Evolutionary conservation across 768 basidiomycete genomes (phyloP).

Genomic region (Boletellus ananas): DNA sequence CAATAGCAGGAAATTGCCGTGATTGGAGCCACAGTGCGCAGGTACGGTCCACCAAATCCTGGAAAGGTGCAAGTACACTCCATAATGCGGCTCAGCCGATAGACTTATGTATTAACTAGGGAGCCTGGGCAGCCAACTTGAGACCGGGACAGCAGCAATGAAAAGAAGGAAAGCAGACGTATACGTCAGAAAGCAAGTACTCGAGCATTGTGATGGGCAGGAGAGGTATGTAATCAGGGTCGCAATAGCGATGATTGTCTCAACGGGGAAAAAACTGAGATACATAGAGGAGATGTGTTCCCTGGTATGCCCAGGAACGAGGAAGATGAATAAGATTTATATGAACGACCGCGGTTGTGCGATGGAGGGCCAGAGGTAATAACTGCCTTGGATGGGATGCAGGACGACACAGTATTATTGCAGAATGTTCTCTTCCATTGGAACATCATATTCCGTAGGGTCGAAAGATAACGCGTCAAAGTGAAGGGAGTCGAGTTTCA

Average conservation of each 20-base stretch:
- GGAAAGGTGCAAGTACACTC: conserved; percentile 1
- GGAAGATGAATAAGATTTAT: conserved; percentile 7
- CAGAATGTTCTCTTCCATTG: conserved; percentile 15
- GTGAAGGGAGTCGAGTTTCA: conserved; percentile 68
- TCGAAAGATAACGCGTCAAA: conserved; percentile 72
- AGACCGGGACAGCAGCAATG: conserved; percentile 5
- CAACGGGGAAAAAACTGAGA: background rate
- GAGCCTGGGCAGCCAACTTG: conserved; percentile 6
- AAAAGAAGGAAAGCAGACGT: conserved; percentile 11
- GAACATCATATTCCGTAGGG: conserved; percentile 46
- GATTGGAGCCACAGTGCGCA: too few relatives aligned
- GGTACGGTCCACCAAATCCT: too few relatives aligned
- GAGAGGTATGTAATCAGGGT: conserved; percentile 6
- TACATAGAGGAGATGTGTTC: background rate
- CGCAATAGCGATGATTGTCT: conserved; percentile 1
- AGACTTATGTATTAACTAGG: conserved; percentile 6
- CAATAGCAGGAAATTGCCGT: too few relatives aligned
- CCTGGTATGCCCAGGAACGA: background rate
- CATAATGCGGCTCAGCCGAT: conserved; percentile 12
- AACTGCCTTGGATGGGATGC: background rate
- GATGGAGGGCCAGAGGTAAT: background rate
- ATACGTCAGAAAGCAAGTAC: conserved; percentile 12
- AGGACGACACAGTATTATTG: conserved; percentile 12
- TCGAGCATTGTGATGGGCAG: conserved; percentile 10
- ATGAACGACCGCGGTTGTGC: background rate